Conservation (phyloP, 2,329 filamentous ascomycete genomes). For the Colletotrichum theobromicola region DNA sequence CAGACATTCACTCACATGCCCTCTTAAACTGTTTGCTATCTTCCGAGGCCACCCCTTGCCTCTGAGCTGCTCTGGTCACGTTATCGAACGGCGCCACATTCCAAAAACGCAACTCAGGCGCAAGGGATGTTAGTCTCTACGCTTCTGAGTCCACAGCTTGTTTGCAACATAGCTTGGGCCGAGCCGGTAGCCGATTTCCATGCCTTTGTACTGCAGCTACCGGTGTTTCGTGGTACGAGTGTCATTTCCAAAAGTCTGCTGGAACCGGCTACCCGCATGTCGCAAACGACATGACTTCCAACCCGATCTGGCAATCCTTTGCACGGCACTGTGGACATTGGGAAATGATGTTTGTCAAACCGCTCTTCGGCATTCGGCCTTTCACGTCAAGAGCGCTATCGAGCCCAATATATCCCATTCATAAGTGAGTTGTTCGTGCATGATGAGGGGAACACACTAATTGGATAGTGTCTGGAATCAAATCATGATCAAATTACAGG, state of each 20-base stretch:
- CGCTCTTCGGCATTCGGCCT: neutral
- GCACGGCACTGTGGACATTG: neutral
- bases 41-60: neutral
- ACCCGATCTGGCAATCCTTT: neutral
- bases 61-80: neutral
- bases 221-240: neutral
- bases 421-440: neutral
- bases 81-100: neutral
- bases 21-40: neutral
- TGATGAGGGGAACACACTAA: neutral
- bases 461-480: neutral
- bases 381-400: neutral
- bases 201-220: neutral
- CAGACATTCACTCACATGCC: neutral
- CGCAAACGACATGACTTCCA: neutral
- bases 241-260: neutral
- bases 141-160: neutral
- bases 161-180: neutral
- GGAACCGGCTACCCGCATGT: neutral
- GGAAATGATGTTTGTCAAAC: neutral
- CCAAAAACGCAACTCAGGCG: neutral
- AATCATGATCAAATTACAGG: slow-evolving; percentile 7
- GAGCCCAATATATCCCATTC: neutral
- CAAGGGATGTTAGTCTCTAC: neutral
- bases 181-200: neutral